A percentile compares a stretch with the other conserved stretches of the same genome.
Evolutionary conservation across 257 asterid species (phyloP).

Genomic region (Linderniella brevidens): DNA sequence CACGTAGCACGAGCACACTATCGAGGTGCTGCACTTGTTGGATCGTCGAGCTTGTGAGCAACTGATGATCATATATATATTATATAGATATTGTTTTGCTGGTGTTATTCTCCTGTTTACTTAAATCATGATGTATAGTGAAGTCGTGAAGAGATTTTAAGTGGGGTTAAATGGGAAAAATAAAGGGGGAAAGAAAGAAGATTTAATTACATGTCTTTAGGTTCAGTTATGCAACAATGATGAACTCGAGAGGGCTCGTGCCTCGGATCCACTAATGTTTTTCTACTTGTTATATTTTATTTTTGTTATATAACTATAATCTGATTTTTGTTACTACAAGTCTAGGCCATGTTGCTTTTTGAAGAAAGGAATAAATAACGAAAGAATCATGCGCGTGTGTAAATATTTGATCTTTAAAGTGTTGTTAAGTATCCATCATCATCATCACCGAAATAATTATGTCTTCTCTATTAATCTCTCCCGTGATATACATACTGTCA

Average conservation of each 20-base stretch:
- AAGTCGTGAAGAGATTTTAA: not conserved
- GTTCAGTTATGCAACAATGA: slow-evolving; percentile 15
- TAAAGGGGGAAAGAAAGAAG: slow-evolving; percentile 8
- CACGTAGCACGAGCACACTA: slow-evolving; percentile 54
- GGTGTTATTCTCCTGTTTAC: too few relatives aligned
- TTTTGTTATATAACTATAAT: not conserved
- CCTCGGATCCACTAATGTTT: slow-evolving; percentile 27
- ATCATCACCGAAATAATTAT: too few relatives aligned
- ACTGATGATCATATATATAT: slow-evolving; percentile 1
- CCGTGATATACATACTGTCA: too few relatives aligned
- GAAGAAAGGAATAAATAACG: too few relatives aligned
- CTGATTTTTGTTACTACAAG: too few relatives aligned
- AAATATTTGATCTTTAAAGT: too few relatives aligned
- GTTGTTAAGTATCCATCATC: too few relatives aligned
- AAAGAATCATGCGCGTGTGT: too few relatives aligned
- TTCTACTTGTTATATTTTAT: slow-evolving; percentile 12
- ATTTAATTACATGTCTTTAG: too few relatives aligned
- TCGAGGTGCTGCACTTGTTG: slow-evolving; percentile 33
- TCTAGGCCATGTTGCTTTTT: too few relatives aligned
- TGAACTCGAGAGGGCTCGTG: slow-evolving; percentile 24
- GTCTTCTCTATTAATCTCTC: too few relatives aligned
- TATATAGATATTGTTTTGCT: not conserved
- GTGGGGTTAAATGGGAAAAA: not conserved
- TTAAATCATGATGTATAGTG: not conserved
- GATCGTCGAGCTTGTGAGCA: slow-evolving; percentile 27